phyloP scores from a whole-genome alignment of 192 early-diverging fungal species.

The Polychytrium aggregatum region DNA sequence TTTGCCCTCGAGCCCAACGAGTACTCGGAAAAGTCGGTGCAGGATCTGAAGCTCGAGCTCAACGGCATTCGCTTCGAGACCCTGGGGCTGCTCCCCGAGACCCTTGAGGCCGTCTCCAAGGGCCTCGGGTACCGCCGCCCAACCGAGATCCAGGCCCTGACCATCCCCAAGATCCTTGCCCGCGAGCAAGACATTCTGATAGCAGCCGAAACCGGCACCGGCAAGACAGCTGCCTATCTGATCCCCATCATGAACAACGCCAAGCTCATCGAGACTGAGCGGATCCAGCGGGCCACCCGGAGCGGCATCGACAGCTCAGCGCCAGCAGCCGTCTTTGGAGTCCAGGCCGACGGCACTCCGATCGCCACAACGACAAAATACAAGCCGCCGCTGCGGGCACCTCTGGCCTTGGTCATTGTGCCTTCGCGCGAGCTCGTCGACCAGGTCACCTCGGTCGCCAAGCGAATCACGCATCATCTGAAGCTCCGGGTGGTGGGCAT shows the following conservation, averaged over 20 bases:
- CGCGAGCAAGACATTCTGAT: slow-evolving; percentile 37
- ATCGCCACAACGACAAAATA: slow-evolving; percentile 13
- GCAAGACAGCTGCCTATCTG: slow-evolving; percentile 86
- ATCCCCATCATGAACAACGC: slow-evolving; percentile 65
- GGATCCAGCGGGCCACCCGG: slow-evolving; percentile 4
- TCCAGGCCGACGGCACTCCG: slow-evolving; percentile 3
- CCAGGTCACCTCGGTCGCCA: slow-evolving; percentile 66
- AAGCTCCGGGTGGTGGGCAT: slow-evolving; percentile 57
- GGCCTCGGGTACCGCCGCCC: slow-evolving; percentile 36
- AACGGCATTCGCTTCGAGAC: slow-evolving; percentile 31
- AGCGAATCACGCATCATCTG: slow-evolving; percentile 55
- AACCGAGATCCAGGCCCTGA: slow-evolving; percentile 75
- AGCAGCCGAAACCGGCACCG: slow-evolving; percentile 84
- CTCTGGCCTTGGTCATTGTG: slow-evolving; percentile 74
- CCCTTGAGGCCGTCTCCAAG: slow-evolving; percentile 32
- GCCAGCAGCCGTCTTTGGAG: slow-evolving; percentile 6
- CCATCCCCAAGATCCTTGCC: slow-evolving; percentile 58
- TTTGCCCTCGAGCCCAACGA: slow-evolving; percentile 2
- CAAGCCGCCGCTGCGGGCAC: too few relatives aligned
- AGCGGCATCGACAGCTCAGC: not conserved
- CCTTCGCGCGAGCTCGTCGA: slow-evolving; percentile 79
- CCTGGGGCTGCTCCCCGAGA: slow-evolving; percentile 48
- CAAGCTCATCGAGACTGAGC: slow-evolving; percentile 52
- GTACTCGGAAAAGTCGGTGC: not conserved
- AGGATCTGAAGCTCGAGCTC: slow-evolving; percentile 4